Conservation (phyloP, 2,329 filamentous ascomycete species). For the Piedraia hortae region DNA sequence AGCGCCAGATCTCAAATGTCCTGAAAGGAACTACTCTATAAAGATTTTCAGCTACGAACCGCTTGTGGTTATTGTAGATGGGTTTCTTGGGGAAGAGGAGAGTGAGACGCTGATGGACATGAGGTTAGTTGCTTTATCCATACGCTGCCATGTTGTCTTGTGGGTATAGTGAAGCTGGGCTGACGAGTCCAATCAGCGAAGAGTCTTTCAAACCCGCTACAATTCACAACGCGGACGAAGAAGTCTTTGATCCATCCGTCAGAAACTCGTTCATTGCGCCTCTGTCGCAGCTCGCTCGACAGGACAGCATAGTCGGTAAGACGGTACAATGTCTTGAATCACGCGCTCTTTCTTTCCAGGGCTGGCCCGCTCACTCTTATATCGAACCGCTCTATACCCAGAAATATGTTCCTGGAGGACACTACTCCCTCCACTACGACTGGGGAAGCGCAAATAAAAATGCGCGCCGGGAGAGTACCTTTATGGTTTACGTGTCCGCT, state of each 20-base stretch:
- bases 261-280: too few relatives aligned
- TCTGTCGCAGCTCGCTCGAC: too few relatives aligned
- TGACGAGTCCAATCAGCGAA: too few relatives aligned
- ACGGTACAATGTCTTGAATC: slow-evolving; percentile 30
- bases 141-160: too few relatives aligned
- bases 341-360: slow-evolving; percentile 30
- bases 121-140: slow-evolving; percentile 17
- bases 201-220: slow-evolving; percentile 9
- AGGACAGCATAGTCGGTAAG: too few relatives aligned
- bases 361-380: slow-evolving; percentile 29
- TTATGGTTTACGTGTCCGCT: slow-evolving; percentile 32
- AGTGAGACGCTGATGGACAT: slow-evolving; percentile 23
- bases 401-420: slow-evolving; percentile 27
- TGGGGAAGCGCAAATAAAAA: slow-evolving; percentile 18
- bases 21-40: slow-evolving; percentile 14
- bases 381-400: slow-evolving; percentile 34
- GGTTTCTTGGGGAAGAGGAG: slow-evolving; percentile 24
- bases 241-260: slow-evolving; percentile 21
- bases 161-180: slow-evolving; percentile 2
- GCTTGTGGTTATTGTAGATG: slow-evolving; percentile 30
- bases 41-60: slow-evolving; percentile 26
- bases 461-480: slow-evolving; percentile 22
- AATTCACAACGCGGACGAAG: slow-evolving; percentile 23
- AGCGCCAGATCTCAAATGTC: slow-evolving; percentile 14
- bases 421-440: slow-evolving; percentile 33